Base-by-base conservation (phyloP, 179 eudicot genomes). In the Silene noctiflora region DNA sequence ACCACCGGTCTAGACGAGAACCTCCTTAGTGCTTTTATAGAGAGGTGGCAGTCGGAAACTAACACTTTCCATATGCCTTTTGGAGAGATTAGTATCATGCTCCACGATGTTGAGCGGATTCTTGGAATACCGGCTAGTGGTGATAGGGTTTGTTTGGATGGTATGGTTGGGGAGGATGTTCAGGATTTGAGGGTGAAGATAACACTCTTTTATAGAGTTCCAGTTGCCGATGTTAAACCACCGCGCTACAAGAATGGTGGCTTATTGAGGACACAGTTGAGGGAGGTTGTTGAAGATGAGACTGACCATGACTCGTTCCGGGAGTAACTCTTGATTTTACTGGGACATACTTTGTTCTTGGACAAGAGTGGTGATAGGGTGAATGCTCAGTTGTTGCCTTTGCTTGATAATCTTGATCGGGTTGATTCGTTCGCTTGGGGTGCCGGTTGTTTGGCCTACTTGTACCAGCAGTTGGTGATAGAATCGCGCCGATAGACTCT, bases 181-280 rank as follows among this genome's bases (percentile, higher is more conserved):
- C 0, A 3, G 20, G 13, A 7, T 2, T 13, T 39, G 67, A 1
- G 2, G 25, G 67, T 2, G 20, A 20, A 62, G 12, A 11, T 62
- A 10, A 17, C 39, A 3, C 0, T 0, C 0, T 55, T 55, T 4
- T 55, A 10, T 3, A 20, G 19, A 4, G 20, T 13, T 1, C n/a
- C 0, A 0, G 0, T 0, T 55, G 4, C 4, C 1, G 4, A 0
- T 1, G 59, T 16, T 0, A 20, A 0, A 3, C 59, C 3, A 4
- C 59, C 59, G 6, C 59, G 14, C 11, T 55, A 55, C 16, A 55
- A 16, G 20, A 14, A 14, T 1, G 6, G 59, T 55, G 19, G 20
- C 3, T 55, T 55, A 2, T 55, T 55, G 7, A 55, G 6, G 1
- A 2, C 42, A 13, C 5, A 14, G 5, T 16, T 16, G 20, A 55